Percentiles rank a stretch among this genome's conserved stretches.
Conservation (phyloP, 768 basidiomycete species). For the Panaeolus cyanescens region DNA sequence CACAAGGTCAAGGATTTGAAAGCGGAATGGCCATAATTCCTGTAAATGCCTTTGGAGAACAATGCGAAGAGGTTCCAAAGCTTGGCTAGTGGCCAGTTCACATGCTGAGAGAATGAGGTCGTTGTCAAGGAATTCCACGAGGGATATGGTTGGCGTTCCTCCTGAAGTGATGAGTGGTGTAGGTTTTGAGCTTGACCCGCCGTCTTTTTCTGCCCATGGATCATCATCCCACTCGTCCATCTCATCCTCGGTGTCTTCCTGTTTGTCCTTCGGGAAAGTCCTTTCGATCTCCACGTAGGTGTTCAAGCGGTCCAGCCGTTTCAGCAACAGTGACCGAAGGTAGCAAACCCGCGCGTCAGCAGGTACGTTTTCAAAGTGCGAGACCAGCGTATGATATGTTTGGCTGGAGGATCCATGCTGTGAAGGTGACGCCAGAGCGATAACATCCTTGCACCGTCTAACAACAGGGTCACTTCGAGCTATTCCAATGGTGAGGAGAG, state of each 20-base stretch:
- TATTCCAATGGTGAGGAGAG: conserved; percentile 65
- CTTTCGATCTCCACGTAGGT: conserved; percentile 69
- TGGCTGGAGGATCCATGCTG: conserved; percentile 6
- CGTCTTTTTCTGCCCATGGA: conserved; percentile 64
- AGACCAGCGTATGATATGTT: conserved; percentile 34
- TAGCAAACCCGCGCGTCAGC: conserved; percentile 65
- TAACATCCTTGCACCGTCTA: conserved; percentile 44
- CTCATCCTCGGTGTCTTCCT: conserved; percentile 47
- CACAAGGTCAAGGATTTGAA: conserved; percentile 68
- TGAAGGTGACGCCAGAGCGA: conserved; percentile 16
- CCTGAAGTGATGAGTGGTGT: conserved; percentile 29
- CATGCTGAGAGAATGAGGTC: conserved; percentile 63
- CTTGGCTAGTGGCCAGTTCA: conserved; percentile 62
- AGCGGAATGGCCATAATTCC: conserved; percentile 68
- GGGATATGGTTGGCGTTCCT: conserved; percentile 45
- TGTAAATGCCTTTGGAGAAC: conserved; percentile 60
- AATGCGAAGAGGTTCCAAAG: conserved; percentile 57
- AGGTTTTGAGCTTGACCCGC: conserved; percentile 23
- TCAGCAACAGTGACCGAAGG: conserved; percentile 68
- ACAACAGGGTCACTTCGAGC: conserved; percentile 54
- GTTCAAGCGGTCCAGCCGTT: conserved; percentile 67
- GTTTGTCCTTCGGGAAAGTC: conserved; percentile 30
- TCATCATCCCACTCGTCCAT: conserved; percentile 78
- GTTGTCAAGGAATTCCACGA: conserved; percentile 64
- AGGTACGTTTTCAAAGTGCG: conserved; percentile 58